Conservation (phyloP, 2,329 filamentous ascomycete genomes). For the Fusarium multiceps region DNA sequence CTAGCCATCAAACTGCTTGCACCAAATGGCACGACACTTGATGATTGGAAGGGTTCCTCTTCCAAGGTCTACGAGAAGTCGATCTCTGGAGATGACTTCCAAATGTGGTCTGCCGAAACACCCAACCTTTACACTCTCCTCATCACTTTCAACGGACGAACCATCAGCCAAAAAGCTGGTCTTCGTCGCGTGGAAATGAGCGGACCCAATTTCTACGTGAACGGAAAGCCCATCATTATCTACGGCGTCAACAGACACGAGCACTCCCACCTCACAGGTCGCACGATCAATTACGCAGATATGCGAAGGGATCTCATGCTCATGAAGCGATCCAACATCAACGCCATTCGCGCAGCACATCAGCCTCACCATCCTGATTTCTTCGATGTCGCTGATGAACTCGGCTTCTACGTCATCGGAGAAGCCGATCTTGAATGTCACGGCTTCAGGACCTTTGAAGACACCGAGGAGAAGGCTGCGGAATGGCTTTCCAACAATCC, state of each 20-base stretch:
- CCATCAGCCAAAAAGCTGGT: slow-evolving; percentile 66
- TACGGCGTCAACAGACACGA: slow-evolving; percentile 78
- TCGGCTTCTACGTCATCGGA: slow-evolving; percentile 73
- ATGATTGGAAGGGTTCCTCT: slow-evolving; percentile 39
- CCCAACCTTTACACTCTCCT: slow-evolving; percentile 69
- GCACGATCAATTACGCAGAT: slow-evolving; percentile 70
- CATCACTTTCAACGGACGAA: slow-evolving; percentile 51
- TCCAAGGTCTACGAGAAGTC: slow-evolving; percentile 53
- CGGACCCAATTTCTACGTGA: slow-evolving; percentile 71
- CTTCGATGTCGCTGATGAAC: slow-evolving; percentile 71
- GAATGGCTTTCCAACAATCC: slow-evolving; percentile 66
- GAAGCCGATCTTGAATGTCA: slow-evolving; percentile 67
- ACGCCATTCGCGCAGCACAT: slow-evolving; percentile 75
- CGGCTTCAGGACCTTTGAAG: slow-evolving; percentile 53
- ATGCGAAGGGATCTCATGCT: slow-evolving; percentile 69
- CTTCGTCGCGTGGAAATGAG: slow-evolving; percentile 72
- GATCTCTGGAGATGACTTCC: slow-evolving; percentile 60
- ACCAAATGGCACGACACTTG: slow-evolving; percentile 45
- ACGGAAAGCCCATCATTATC: slow-evolving; percentile 72
- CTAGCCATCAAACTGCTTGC: slow-evolving; percentile 54
- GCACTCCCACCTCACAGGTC: slow-evolving; percentile 71
- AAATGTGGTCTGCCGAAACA: slow-evolving; percentile 77
- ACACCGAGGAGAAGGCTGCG: slow-evolving; percentile 23
- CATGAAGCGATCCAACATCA: slow-evolving; percentile 78
- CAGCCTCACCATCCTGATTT: slow-evolving; percentile 71